Evolutionary conservation across 805 yeast species (phyloP), one percentile per base, ranked within the genome.

Genomic region (Myxozyma melibiosi): DNA sequence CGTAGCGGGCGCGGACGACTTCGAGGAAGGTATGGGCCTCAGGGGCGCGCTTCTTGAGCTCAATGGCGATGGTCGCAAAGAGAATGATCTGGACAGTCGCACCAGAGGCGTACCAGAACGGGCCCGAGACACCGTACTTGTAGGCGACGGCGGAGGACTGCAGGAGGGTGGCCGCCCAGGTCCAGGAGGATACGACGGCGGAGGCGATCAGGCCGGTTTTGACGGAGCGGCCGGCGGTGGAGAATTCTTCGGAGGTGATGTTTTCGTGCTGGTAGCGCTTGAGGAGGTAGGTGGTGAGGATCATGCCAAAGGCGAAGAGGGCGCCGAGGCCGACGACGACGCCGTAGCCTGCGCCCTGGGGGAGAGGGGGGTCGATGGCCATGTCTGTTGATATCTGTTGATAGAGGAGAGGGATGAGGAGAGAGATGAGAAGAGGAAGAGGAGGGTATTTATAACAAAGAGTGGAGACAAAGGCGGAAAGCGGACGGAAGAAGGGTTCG

Each of bases 121-220:
- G 86, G 46, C 96, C 96, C 33, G 84, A 74, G 5, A 91, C 81
- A 67, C 98, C 98, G 56, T 83, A 78, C 41, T 75, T 75, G 72
- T 88, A 90, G 22, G 88, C 88, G 70, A 86, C 90, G 20, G 96
- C 82, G 0, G 95, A 82, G 2, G 90, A 83, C 37, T 84, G 84
- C 31, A 88, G 75, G 46, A 88, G 73, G 1, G 95, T 88, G 2
- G 90, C 88, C n/a, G 88, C 88, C 90, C 90, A 85, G 8, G 97
- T 90, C 98, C 98, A 91, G 7, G 92, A 84, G 11, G 92, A 84
- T 7, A 90, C 96, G 30, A 91, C 97, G 6, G 96, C 96, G 6
- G 96, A 84, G 4, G 92, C 84, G 61, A 90, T 85, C 64, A 91
- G 76, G 47, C 94, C 94, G 0, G 92, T 84, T 66, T 86, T 87